Evolutionary conservation across 1,284 basidiomycete genomes (phyloP).

Genomic region (Laetiporus sulphureus): DNA sequence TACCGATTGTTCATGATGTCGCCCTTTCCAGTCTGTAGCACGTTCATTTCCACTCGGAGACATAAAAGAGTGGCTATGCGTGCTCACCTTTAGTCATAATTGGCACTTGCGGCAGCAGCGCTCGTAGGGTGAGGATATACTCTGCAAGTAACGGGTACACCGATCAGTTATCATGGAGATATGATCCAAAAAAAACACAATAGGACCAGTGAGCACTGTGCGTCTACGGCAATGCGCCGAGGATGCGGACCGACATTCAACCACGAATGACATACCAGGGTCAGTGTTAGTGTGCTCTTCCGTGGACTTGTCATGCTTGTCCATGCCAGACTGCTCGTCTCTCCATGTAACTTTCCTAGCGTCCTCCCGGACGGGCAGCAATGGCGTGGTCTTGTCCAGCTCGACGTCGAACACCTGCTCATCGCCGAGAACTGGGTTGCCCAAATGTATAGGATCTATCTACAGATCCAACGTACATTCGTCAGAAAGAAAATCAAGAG

Average conservation of each 20-base stretch:
- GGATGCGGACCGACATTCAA: no score
- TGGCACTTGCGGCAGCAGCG: conserved; percentile 46
- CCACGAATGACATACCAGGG: conserved; percentile 9
- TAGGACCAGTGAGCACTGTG: no score
- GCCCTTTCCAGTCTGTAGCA: conserved; percentile 33
- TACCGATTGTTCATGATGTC: conserved; percentile 31
- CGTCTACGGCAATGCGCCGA: no score
- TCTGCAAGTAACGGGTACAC: conserved; percentile 21
- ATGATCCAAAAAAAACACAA: no score
- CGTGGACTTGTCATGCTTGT: not conserved
- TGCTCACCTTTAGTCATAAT: conserved; percentile 52
- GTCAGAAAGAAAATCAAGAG: not conserved
- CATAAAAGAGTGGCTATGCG: not conserved
- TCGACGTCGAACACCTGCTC: conserved; percentile 70
- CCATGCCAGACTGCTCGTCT: conserved; percentile 5
- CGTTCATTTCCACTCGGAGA: not conserved
- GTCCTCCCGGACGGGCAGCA: conserved; percentile 34
- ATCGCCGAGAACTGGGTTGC: conserved; percentile 48
- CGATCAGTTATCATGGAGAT: no score
- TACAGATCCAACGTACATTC: conserved; percentile 23
- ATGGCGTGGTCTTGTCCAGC: conserved; percentile 52
- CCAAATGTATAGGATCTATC: conserved; percentile 51
- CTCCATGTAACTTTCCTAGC: conserved; percentile 17
- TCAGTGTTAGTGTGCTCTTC: conserved; percentile 10
- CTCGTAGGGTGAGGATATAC: conserved; percentile 34